Evolutionary conservation across 1,284 basidiomycete species (phyloP), one percentile per base, ranked within the genome.

Genomic region (Pseudozyma flocculosa): DNA sequence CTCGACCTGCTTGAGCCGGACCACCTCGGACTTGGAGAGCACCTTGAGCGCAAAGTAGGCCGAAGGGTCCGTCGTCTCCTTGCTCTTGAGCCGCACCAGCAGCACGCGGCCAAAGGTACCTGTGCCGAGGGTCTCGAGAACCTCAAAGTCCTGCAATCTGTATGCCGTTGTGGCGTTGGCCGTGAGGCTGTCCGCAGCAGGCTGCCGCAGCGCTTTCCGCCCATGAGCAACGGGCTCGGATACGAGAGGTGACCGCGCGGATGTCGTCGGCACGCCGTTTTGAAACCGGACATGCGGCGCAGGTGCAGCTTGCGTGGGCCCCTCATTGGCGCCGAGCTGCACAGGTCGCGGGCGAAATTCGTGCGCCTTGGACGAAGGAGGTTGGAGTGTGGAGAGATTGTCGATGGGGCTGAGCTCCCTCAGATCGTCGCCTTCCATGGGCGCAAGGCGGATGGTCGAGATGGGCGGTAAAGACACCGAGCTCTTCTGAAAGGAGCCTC

Each of bases 1-100:
- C 68, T 83, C 82, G 34, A 84, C 81, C 66, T 84, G 83, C 58
- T 83, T 82, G 30, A 84, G 67, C 22, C 80, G 75, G 26, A 84
- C 81, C 48, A 84, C 79, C 56, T 83, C 81, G 5, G 76, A 72
- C 70, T 84, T 84, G 36, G 79, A 75, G 34, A 84, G 69, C 7
- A 84, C 82, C 74, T 84, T 84, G 78, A 82, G 79, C 10, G 81
- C 81, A 66, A 81, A 82, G 77, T 80, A 73, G 13, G 65, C 43
- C 17, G 49, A 47, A 15, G 62, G 66, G 17, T 59, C 50, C 5
- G 48, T 19, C 5, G 43, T 14, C 13, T 50, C 36, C 34, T 51
- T 43, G 10, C 38, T 40, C 40, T 54, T 58, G 26, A 53, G 50
- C 4, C 68, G 63, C 1, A 73, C 72, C 10, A 73, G 57, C 34